Base-by-base conservation (phyloP, 106 monocot species). In the Dendrobium catenatum region DNA sequence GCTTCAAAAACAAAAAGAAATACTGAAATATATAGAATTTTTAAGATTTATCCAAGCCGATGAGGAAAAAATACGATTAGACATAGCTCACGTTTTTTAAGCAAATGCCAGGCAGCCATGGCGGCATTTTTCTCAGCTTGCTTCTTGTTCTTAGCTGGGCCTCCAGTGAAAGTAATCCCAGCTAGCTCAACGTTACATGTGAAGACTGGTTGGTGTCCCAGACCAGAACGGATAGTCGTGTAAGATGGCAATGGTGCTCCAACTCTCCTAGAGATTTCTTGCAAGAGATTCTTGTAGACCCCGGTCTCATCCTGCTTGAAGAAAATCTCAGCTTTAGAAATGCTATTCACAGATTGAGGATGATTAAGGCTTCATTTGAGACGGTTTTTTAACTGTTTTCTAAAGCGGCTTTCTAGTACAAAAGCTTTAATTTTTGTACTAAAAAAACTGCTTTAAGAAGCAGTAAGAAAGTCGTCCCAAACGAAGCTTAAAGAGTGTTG, bases 51-150 rank as follows among this genome's bases (percentile, higher is more conserved):
- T 17, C 9, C 37, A 17, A 15, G 9, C 46, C 9, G 46, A 46
- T 46, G 46, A 46, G 6, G 9, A 33, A 19, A 7, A 75, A 75
- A 44, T 19, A 41, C n/a, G 20, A 75, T 44, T 51, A 51, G 43
- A 79, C 8, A 43, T 37, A 43, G 75, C 91, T 93, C 59, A 99
- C 99, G 87, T 90, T 86, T 88, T 83, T 93, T 99, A 37, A 99
- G 79, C 9, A 93, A 88, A 41, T 89, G 88, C 99, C 99, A 99
- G 37, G 99, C 99, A 10, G 91, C 87, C 86, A 94, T 92, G 27
- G 99, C 95, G 10, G 99, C 91, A 84, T 99, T 93, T 80, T 99
- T 99, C 81, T 99, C 99, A 8, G 95, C 99, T 54, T 99, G 99
- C 79, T 99, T 99, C 83, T 99, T 99, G 79, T 84, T 99, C 82